Percentiles rank a stretch among this genome's conserved stretches.
phyloP scores from a whole-genome alignment of 192 early-diverging fungal genomes.

The Coemansia sp. region DNA sequence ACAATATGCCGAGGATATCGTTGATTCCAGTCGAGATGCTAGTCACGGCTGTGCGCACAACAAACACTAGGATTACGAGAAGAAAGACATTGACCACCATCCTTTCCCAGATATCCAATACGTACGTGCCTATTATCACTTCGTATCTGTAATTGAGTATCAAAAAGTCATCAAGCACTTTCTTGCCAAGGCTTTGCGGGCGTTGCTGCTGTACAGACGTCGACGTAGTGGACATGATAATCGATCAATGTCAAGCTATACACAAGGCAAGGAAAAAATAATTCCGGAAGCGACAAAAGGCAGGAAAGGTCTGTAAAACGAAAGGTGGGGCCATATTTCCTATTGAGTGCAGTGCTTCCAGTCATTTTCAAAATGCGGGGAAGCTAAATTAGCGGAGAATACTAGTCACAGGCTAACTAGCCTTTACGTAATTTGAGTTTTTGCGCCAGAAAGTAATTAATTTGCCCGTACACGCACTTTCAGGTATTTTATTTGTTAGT shows the following conservation, averaged over 20 bases:
- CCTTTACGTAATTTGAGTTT: too few species aligned
- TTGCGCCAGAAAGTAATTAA: too few species aligned
- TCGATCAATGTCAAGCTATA: not conserved
- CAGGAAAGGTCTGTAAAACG: not conserved
- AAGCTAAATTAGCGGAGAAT: too few species aligned
- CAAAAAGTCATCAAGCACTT: constrained; percentile 19
- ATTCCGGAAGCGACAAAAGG: not conserved
- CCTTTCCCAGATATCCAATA: constrained; percentile 94
- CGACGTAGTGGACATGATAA: not conserved
- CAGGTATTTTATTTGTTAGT: too few species aligned
- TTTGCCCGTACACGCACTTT: too few species aligned
- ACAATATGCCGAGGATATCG: not conserved
- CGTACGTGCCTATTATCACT: constrained; percentile 80
- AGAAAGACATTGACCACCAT: constrained; percentile 59
- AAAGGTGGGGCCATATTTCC: too few species aligned
- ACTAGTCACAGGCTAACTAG: too few species aligned
- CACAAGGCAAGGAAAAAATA: not conserved
- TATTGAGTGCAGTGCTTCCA: too few species aligned
- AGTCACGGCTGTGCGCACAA: constrained; percentile 22
- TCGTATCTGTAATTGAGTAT: constrained; percentile 81
- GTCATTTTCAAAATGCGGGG: too few species aligned
- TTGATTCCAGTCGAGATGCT: constrained; percentile 17
- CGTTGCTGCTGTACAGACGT: not conserved
- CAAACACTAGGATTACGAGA: constrained; percentile 17
- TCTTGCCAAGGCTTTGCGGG: not conserved